These are phyloP conservation scores for Fragaria iinumae DNA, from an alignment of 306 rosid genomes.

Conservation along the genomic window DNA sequence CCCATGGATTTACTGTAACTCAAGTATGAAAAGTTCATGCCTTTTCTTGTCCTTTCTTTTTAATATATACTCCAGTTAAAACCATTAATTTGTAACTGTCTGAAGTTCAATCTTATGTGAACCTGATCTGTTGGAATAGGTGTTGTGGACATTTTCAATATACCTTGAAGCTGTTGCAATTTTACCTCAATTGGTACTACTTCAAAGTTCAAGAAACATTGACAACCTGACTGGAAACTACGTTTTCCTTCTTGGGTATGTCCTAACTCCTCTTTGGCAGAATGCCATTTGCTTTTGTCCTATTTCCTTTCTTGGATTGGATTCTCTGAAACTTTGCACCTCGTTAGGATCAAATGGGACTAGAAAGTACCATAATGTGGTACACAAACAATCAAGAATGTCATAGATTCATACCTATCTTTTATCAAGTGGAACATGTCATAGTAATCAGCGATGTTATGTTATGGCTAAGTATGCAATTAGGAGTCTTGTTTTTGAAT, in stretches of 20 bases:
- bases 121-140: conserved; percentile 3
- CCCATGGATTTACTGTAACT: conserved; percentile 8
- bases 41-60: background rate
- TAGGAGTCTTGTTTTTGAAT: background rate
- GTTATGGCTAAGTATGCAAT: background rate
- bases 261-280: background rate
- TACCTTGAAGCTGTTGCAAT: conserved; percentile 34
- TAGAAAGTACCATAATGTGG: background rate
- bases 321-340: background rate
- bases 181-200: conserved; percentile 33
- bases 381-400: background rate
- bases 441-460: background rate
- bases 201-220: conserved; percentile 28
- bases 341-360: background rate
- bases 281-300: background rate
- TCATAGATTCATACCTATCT: background rate
- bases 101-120: background rate
- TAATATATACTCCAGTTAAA: background rate
- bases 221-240: conserved; percentile 31
- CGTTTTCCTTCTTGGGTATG: conserved; percentile 37
- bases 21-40: conserved; percentile 10
- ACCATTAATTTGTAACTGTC: background rate
- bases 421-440: background rate
- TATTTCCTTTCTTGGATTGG: background rate
- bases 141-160: conserved; percentile 28